These are phyloP conservation scores for thale cress (Arabidopsis thaliana) DNA, from an alignment of 345 rosid species.

Conservation along the genomic window DNA sequence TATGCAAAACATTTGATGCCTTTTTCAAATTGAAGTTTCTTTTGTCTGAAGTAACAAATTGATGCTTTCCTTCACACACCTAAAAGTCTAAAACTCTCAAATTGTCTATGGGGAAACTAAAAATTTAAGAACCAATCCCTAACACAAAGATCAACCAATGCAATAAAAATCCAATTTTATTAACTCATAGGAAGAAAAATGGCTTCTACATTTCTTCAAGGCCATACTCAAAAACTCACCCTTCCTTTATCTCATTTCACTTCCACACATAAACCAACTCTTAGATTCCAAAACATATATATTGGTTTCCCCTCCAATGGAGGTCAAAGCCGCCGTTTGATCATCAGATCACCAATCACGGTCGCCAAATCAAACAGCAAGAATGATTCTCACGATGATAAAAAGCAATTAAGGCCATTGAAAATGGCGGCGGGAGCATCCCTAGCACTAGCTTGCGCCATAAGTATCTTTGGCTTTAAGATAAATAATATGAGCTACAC, in stretches of 20 bases:
- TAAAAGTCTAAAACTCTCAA: constrained; percentile 5
- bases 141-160: constrained; percentile 13
- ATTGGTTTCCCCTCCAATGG: constrained; percentile 30
- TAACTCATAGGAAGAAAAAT: constrained; percentile 21
- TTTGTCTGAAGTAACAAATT: constrained; percentile 38
- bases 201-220: constrained; percentile 48
- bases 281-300: constrained; percentile 22
- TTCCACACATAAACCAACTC: constrained; percentile 11
- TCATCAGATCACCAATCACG: constrained; percentile 28
- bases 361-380: constrained; percentile 39
- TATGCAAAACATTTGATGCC: constrained; percentile 35
- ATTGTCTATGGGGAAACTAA: constrained; percentile 19
- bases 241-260: constrained; percentile 26
- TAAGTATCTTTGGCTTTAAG: constrained; percentile 50
- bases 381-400: constrained; percentile 15
- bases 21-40: constrained; percentile 38
- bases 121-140: constrained; percentile 8
- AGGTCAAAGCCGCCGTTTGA: constrained; percentile 11
- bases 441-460: constrained; percentile 55
- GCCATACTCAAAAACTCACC: constrained; percentile 38
- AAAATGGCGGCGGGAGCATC: constrained; percentile 49
- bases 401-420: constrained; percentile 10
- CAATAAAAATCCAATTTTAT: background rate
- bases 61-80: constrained; percentile 56
- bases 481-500: constrained; percentile 43